These are phyloP conservation scores for Fusarium sp. DNA, from an alignment of 2,329 filamentous ascomycete genomes.

Conservation along the genomic window DNA sequence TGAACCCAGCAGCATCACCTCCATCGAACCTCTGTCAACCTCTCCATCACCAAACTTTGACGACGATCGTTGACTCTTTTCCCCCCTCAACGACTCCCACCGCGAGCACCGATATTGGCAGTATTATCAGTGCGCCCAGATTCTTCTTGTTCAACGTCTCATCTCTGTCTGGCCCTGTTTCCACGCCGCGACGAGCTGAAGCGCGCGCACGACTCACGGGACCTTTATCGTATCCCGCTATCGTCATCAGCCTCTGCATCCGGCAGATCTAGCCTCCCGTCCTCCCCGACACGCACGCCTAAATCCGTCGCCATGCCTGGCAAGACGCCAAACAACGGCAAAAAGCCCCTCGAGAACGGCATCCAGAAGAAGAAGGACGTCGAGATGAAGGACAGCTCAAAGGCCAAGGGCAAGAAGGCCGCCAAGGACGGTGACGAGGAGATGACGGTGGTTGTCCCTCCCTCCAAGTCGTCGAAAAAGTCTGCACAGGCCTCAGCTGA, in stretches of 20 bases:
- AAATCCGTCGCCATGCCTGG: constrained; percentile 69
- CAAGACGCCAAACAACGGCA: constrained; percentile 80
- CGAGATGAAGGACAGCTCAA: constrained; percentile 77
- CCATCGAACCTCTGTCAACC: constrained; percentile 32
- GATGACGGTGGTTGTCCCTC: constrained; percentile 85
- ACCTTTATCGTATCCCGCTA: constrained; percentile 27
- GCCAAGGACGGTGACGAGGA: constrained; percentile 78
- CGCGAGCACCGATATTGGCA: constrained; percentile 11
- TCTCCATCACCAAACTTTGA: constrained; percentile 17
- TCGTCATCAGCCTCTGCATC: constrained; percentile 34
- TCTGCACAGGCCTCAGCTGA: constrained; percentile 69
- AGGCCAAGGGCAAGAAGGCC: constrained; percentile 74
- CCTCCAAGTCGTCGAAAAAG: constrained; percentile 73
- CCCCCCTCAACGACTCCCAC: not conserved
- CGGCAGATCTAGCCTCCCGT: constrained; percentile 20
- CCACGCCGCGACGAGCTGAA: constrained; percentile 41
- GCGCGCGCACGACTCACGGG: constrained; percentile 43
- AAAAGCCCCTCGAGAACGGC: constrained; percentile 77
- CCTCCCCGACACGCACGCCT: constrained; percentile 16
- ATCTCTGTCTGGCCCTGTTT: constrained; percentile 9
- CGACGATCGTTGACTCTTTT: constrained; percentile 17
- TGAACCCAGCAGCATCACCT: constrained; percentile 34
- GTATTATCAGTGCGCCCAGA: constrained; percentile 6
- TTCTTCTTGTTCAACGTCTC: not conserved
- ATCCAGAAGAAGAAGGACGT: constrained; percentile 72